These are phyloP conservation scores for Aspergillus wentii DNA, from an alignment of 495 filamentous ascomycete species.

Conservation along the genomic window DNA sequence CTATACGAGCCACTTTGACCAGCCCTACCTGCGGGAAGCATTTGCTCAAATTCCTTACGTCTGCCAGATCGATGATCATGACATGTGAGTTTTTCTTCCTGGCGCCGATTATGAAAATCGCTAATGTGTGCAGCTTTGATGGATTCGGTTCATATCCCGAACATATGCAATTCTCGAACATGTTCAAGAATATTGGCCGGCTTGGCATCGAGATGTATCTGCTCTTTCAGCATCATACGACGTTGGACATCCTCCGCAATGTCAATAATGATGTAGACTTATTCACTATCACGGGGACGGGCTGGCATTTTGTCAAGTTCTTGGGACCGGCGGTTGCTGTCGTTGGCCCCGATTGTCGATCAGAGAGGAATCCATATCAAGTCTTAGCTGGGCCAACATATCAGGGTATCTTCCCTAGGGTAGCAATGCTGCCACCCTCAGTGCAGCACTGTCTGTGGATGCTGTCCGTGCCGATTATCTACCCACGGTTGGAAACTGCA, in stretches of 20 bases:
- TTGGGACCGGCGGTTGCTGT: slow-evolving; percentile 88
- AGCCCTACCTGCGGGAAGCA: slow-evolving; percentile 85
- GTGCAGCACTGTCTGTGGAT: slow-evolving; percentile 97
- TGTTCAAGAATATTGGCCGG: slow-evolving; percentile 97
- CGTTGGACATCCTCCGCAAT: slow-evolving; percentile 85
- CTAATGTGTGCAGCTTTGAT: slow-evolving; percentile 66
- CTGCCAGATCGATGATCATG: slow-evolving; percentile 90
- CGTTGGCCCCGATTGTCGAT: slow-evolving; percentile 84
- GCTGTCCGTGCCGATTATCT: slow-evolving; percentile 83
- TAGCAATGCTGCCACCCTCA: slow-evolving; percentile 83
- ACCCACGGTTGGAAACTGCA: slow-evolving; percentile 85
- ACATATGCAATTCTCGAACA: slow-evolving; percentile 94
- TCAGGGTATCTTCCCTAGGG: slow-evolving; percentile 92
- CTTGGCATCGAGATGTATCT: slow-evolving; percentile 98
- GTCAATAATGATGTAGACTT: slow-evolving; percentile 81
- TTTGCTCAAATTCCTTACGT: slow-evolving; percentile 97
- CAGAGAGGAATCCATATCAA: slow-evolving; percentile 82
- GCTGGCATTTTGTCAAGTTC: slow-evolving; percentile 98
- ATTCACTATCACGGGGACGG: slow-evolving; percentile 93
- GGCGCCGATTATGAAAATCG: background rate
- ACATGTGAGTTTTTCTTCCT: slow-evolving; percentile 71
- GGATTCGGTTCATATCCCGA: slow-evolving; percentile 97
- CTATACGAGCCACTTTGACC: slow-evolving; percentile 96
- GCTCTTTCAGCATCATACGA: slow-evolving; percentile 98
- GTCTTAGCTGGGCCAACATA: slow-evolving; percentile 96